Percentiles rank a stretch among this genome's conserved stretches.
Conservation (phyloP, 352 stramenopile species). For the Phytophthora constricta region DNA sequence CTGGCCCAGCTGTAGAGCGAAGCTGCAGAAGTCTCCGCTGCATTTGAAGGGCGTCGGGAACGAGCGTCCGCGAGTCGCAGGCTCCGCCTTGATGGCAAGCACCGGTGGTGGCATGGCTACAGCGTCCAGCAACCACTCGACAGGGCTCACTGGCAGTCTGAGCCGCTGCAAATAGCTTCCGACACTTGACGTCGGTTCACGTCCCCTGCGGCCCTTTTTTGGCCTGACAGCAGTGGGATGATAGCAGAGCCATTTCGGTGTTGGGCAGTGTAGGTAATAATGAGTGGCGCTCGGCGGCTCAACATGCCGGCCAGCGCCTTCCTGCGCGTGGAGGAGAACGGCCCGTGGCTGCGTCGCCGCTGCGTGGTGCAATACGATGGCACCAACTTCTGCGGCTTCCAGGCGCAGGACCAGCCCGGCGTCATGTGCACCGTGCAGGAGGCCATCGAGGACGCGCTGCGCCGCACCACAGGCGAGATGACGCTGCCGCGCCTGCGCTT, state of each 20-base stretch:
- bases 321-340: slow-evolving; percentile 40
- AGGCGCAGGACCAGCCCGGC: slow-evolving; percentile 71
- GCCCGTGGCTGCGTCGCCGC: slow-evolving; percentile 30
- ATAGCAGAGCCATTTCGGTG: slow-evolving; percentile 20
- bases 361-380: slow-evolving; percentile 83
- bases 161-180: slow-evolving; percentile 21
- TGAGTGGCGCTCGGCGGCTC: slow-evolving; percentile 1
- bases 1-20: slow-evolving; percentile 48
- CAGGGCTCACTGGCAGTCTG: too few species aligned
- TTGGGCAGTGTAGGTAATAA: slow-evolving; percentile 12
- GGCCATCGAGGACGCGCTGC: slow-evolving; percentile 71
- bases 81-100: slow-evolving; percentile 13
- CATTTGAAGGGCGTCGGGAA: slow-evolving; percentile 83
- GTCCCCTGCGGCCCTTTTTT: too few species aligned
- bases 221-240: too few species aligned
- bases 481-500: slow-evolving; percentile 76
- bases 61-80: slow-evolving; percentile 20
- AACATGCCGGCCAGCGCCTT: slow-evolving; percentile 29
- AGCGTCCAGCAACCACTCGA: neutral
- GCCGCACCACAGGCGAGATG: slow-evolving; percentile 70
- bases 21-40: slow-evolving; percentile 77
- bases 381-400: slow-evolving; percentile 76
- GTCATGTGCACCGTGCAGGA: slow-evolving; percentile 73
- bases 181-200: slow-evolving; percentile 5
- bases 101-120: slow-evolving; percentile 18